Conservation (phyloP, 129 eudicot species). For the Tagetes patula region DNA sequence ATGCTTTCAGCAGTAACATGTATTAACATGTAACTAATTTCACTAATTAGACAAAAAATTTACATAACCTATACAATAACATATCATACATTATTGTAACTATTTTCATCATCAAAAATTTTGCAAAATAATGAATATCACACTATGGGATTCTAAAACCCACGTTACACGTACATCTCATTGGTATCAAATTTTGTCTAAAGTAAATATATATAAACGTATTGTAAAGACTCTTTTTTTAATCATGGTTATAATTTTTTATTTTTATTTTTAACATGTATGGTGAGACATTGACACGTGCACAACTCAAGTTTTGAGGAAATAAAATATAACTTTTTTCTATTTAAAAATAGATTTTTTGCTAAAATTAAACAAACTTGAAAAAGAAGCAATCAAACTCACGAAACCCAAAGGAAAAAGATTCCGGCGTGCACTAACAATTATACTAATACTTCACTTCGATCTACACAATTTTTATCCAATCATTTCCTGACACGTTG, state of each 20-base stretch:
- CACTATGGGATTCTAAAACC: background rate
- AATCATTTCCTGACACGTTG: constrained; percentile 20
- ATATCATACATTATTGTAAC: background rate
- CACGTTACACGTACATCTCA: no score
- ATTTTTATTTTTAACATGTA: background rate
- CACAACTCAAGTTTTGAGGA: constrained; percentile 33
- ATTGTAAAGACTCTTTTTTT: background rate
- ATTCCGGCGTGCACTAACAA: constrained; percentile 47
- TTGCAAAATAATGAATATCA: background rate
- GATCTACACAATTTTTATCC: constrained; percentile 4
- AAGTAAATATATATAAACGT: no score
- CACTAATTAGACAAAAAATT: background rate
- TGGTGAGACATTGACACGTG: constrained; percentile 40
- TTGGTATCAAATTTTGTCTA: no score
- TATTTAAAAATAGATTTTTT: background rate
- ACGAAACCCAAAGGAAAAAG: constrained; percentile 35
- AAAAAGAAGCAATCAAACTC: constrained; percentile 40
- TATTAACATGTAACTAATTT: background rate
- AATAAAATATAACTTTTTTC: constrained; percentile 10
- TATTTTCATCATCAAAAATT: background rate
- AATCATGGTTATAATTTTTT: background rate
- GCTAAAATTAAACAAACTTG: constrained; percentile 36
- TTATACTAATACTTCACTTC: constrained; percentile 34
- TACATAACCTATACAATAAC: background rate
- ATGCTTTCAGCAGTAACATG: no score